phyloP scores from a whole-genome alignment of 73 alveolate genomes.

The Uronychia setigera region DNA sequence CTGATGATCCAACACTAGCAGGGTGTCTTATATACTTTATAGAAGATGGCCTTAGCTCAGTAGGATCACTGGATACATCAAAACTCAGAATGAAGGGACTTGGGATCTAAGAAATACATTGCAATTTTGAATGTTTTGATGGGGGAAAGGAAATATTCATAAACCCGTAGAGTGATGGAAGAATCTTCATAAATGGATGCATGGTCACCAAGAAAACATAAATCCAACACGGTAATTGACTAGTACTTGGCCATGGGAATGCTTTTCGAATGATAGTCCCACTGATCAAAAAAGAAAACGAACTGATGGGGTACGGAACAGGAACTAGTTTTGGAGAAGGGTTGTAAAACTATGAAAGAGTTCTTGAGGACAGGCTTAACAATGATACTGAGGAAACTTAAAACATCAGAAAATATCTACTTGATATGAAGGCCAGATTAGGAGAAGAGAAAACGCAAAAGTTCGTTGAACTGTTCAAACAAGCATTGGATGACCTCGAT shows the following conservation, averaged over 20 bases:
- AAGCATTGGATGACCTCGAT: slow-evolving; percentile 27
- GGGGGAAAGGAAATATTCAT: not conserved
- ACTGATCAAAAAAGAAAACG: not conserved
- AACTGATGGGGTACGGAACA: not conserved
- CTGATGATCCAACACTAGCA: slow-evolving; percentile 37
- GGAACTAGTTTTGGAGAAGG: not conserved
- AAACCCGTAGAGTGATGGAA: not conserved
- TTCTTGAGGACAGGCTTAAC: slow-evolving; percentile 21
- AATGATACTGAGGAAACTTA: slow-evolving; percentile 2
- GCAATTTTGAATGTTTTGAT: not conserved
- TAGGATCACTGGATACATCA: not conserved
- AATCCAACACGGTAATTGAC: not conserved
- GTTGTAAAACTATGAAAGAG: not conserved
- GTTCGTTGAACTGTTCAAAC: not conserved
- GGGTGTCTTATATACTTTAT: slow-evolving; percentile 16
- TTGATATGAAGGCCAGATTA: not conserved
- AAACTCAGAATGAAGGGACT: slow-evolving; percentile 11
- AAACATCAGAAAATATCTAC: slow-evolving; percentile 2
- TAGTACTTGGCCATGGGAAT: slow-evolving; percentile 33
- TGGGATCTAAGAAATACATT: slow-evolving; percentile 7
- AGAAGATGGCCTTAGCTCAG: not conserved
- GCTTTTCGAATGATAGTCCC: slow-evolving; percentile 21
- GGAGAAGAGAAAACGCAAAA: slow-evolving; percentile 10
- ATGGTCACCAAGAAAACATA: not conserved
- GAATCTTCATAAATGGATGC: slow-evolving; percentile 18